Conservation (phyloP, 805 yeast genomes). For the Ogataea naganishii region DNA sequence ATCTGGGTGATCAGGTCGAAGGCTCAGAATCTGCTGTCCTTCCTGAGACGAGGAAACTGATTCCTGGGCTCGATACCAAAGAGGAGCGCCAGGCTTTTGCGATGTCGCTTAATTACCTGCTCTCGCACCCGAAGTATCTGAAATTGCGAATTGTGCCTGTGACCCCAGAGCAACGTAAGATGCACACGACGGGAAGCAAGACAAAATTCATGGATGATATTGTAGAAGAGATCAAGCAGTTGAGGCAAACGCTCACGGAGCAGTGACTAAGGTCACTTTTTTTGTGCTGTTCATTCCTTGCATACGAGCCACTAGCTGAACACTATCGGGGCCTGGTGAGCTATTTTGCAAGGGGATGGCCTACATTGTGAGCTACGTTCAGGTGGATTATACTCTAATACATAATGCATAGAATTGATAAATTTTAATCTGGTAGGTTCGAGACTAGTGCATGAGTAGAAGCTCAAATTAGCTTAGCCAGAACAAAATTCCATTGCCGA, state of each 20-base stretch:
- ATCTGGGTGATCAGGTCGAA: constrained; percentile 1
- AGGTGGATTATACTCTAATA: no score
- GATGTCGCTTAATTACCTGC: constrained; percentile 56
- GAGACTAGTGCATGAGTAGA: no score
- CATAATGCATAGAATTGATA: no score
- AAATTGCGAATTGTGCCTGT: constrained; percentile 60
- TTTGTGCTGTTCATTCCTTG: no score
- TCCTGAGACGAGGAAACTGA: constrained; percentile 15
- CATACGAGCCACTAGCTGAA: no score
- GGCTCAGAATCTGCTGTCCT: constrained; percentile 4
- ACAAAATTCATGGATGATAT: constrained; percentile 35
- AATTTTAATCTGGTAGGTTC: no score
- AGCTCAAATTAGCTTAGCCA: no score
- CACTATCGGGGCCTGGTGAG: no score
- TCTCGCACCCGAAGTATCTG: constrained; percentile 82
- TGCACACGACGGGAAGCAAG: constrained; percentile 38
- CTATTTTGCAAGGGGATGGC: no score
- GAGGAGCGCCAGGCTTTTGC: constrained; percentile 52
- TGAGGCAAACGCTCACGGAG: constrained; percentile 35
- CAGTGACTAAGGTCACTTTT: constrained; percentile 4
- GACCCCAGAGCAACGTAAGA: constrained; percentile 53
- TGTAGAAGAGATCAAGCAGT: constrained; percentile 41
- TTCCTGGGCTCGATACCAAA: constrained; percentile 57
- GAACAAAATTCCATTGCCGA: no score
- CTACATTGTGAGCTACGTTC: no score